Conservation (phyloP, 129 eudicot species). For the Flaveria bidentis region DNA sequence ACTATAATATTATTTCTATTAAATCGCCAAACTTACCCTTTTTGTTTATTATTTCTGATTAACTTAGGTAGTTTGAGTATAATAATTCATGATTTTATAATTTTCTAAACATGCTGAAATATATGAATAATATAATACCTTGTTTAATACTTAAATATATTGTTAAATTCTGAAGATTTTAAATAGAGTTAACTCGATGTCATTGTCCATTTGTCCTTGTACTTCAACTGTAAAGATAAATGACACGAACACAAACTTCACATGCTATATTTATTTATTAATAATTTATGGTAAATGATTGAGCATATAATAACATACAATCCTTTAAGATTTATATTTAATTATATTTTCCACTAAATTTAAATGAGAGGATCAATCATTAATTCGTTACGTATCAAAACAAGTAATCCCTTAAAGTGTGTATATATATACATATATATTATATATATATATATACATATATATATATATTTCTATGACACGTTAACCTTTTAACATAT, state of each 20-base stretch:
- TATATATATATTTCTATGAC: too few species aligned
- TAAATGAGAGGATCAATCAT: neutral
- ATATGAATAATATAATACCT: too few species aligned
- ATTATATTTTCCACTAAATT: neutral
- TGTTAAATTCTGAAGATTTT: too few species aligned
- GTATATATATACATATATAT: neutral
- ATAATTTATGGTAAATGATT: neutral
- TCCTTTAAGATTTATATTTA: neutral
- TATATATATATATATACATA: too few species aligned
- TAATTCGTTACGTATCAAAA: neutral
- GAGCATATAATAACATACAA: neutral
- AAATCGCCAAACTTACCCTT: too few species aligned
- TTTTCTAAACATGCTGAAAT: too few species aligned
- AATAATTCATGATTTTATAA: too few species aligned
- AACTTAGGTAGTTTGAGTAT: too few species aligned
- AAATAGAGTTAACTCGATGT: neutral
- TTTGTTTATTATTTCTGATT: too few species aligned
- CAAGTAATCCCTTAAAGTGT: neutral
- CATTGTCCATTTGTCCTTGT: neutral
- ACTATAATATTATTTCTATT: too few species aligned
- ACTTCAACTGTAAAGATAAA: neutral
- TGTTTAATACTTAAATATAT: too few species aligned
- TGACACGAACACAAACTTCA: constrained; percentile 6
- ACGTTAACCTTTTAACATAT: too few species aligned
- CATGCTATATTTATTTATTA: neutral